Evolutionary conservation across 306 rosid genomes (phyloP).

Genomic region (Dalbergia cultrata): DNA sequence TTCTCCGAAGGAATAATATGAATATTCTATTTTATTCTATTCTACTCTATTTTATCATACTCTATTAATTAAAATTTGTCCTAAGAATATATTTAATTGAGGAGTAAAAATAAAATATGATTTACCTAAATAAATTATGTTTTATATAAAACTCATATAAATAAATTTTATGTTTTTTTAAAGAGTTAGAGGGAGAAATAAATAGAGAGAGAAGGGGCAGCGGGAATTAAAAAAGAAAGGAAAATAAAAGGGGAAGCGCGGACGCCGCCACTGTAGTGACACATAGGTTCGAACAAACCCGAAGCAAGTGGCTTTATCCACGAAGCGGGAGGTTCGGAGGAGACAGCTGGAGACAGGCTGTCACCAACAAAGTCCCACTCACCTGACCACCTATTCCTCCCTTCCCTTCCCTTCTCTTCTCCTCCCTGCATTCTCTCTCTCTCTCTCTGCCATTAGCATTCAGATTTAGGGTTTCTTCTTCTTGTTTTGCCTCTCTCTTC

Average conservation of each 20-base stretch:
- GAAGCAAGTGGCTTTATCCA: slow-evolving; percentile 52
- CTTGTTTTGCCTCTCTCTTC: background rate
- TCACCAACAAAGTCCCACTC: slow-evolving; percentile 99
- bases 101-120: too few relatives aligned
- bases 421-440: background rate
- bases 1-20: too few relatives aligned
- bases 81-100: too few relatives aligned
- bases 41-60: too few relatives aligned
- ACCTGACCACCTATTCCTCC: slow-evolving; percentile 57
- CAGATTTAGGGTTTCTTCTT: slow-evolving; percentile 3
- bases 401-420: slow-evolving; percentile 47
- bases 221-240: background rate
- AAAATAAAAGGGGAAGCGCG: background rate
- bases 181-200: background rate
- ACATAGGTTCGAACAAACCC: slow-evolving; percentile 66
- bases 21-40: too few relatives aligned
- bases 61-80: too few relatives aligned
- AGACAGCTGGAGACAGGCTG: slow-evolving; percentile 99
- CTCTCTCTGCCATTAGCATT: background rate
- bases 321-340: slow-evolving; percentile 72
- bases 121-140: too few relatives aligned
- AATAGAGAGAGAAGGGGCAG: too few relatives aligned
- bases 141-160: too few relatives aligned
- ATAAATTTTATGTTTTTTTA: too few relatives aligned
- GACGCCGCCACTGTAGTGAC: slow-evolving; percentile 73